Conservation (phyloP, 2,329 filamentous ascomycete genomes). For the Cyclaneusma minus region DNA sequence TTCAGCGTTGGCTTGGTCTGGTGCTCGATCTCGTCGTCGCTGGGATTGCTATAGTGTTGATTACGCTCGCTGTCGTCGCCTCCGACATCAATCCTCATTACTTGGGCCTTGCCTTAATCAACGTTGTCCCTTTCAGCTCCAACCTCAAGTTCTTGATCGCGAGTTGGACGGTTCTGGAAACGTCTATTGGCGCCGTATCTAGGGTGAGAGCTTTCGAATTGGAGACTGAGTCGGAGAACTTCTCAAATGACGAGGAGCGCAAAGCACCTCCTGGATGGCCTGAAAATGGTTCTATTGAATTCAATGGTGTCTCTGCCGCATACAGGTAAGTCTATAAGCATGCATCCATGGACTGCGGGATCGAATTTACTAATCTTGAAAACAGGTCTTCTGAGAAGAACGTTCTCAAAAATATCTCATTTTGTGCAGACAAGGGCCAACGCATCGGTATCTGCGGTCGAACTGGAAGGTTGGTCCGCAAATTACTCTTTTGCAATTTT, state of each 20-base stretch:
- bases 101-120: slow-evolving; percentile 17
- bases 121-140: slow-evolving; percentile 14
- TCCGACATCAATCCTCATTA: slow-evolving; percentile 12
- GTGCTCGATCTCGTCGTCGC: slow-evolving; percentile 26
- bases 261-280: slow-evolving; percentile 10
- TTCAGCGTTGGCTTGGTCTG: slow-evolving; percentile 29
- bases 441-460: slow-evolving; percentile 36
- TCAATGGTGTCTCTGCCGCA: slow-evolving; percentile 16
- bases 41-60: slow-evolving; percentile 17
- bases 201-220: slow-evolving; percentile 9
- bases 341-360: too few relatives aligned
- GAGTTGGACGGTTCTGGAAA: slow-evolving; percentile 15
- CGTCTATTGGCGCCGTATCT: slow-evolving; percentile 13
- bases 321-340: too few relatives aligned
- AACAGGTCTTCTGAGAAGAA: too few relatives aligned
- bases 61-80: slow-evolving; percentile 19
- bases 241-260: slow-evolving; percentile 5
- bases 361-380: too few relatives aligned
- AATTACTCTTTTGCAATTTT: background rate
- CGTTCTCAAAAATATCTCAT: slow-evolving; percentile 2
- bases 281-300: too few relatives aligned
- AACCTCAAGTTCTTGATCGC: slow-evolving; percentile 10
- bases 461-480: slow-evolving; percentile 30
- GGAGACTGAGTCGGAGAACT: slow-evolving; percentile 8
- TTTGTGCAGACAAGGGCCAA: slow-evolving; percentile 23